phyloP scores from a whole-genome alignment of 2,329 filamentous ascomycete species.

The Claviceps paspali region DNA sequence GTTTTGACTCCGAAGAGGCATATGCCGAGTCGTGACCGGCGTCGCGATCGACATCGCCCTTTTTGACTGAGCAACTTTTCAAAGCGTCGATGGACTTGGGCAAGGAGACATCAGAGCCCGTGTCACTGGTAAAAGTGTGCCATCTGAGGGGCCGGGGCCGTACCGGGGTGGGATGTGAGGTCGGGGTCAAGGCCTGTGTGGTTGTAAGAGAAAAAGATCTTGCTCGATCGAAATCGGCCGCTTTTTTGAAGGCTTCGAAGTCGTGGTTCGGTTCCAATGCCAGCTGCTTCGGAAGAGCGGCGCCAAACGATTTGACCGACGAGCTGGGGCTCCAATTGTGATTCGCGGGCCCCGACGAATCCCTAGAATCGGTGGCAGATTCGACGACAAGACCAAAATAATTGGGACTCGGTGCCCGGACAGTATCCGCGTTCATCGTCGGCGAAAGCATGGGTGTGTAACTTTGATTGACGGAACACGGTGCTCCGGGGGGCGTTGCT shows the following conservation, averaged over 20 bases:
- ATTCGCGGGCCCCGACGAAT: conserved; percentile 46
- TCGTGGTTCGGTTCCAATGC: conserved; percentile 63
- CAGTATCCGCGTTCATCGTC: conserved; percentile 16
- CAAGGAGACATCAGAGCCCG: conserved; percentile 20
- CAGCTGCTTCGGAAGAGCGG: conserved; percentile 52
- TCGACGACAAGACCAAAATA: conserved; percentile 72
- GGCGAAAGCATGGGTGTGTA: conserved; percentile 37
- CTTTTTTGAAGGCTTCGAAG: conserved; percentile 64
- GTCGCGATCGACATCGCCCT: conserved; percentile 31
- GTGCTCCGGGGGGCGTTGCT: conserved; percentile 32
- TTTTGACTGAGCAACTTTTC: conserved; percentile 11
- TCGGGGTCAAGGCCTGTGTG: conserved; percentile 27
- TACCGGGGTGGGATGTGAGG: conserved; percentile 14
- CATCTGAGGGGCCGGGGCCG: conserved; percentile 31
- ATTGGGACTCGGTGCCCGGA: conserved; percentile 54
- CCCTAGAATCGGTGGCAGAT: conserved; percentile 41
- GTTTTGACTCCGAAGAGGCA: conserved; percentile 37
- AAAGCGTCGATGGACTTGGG: conserved; percentile 10
- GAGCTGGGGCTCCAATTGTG: conserved; percentile 63
- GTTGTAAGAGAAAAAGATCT: conserved; percentile 30
- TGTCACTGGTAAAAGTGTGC: conserved; percentile 33
- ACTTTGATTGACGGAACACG: conserved; percentile 39
- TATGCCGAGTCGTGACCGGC: conserved; percentile 37
- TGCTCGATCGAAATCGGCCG: conserved; percentile 49
- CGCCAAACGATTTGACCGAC: conserved; percentile 53